Percentiles rank a stretch among this genome's conserved stretches.
Evolutionary conservation across 2,329 filamentous ascomycete species (phyloP).

Genomic region (Macrophomina tecta): DNA sequence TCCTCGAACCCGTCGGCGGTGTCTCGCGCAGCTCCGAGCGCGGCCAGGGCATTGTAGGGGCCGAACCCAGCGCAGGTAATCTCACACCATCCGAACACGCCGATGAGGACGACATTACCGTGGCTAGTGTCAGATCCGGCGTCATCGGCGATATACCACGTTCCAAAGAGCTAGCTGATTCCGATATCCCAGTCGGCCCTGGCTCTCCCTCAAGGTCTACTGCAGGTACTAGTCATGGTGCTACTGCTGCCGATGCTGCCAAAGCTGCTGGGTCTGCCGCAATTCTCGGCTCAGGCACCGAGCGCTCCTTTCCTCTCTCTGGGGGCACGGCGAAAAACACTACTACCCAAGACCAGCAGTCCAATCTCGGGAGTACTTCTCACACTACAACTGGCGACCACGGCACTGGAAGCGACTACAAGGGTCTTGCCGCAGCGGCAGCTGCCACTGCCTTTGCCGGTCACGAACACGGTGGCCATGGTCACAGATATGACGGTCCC

Average conservation of each 20-base stretch:
- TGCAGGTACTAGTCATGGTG: background rate
- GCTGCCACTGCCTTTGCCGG: slow-evolving; percentile 29
- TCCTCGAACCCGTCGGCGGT: slow-evolving; percentile 4
- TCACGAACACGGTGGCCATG: slow-evolving; percentile 28
- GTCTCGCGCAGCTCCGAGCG: slow-evolving; percentile 15
- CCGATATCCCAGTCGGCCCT: slow-evolving; percentile 13
- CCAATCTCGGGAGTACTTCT: background rate
- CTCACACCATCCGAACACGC: slow-evolving; percentile 17
- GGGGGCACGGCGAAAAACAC: slow-evolving; percentile 33
- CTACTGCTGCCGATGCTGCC: background rate
- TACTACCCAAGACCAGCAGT: background rate
- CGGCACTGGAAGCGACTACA: slow-evolving; percentile 32
- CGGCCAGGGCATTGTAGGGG: background rate
- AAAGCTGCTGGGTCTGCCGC: slow-evolving; percentile 18
- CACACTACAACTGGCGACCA: background rate
- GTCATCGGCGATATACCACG: slow-evolving; percentile 41
- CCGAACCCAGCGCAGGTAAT: slow-evolving; percentile 22
- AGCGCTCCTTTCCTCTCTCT: slow-evolving; percentile 45
- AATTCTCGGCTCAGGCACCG: slow-evolving; percentile 34
- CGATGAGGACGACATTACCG: slow-evolving; percentile 33
- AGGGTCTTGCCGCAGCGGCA: slow-evolving; percentile 40
- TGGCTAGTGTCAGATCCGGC: slow-evolving; percentile 48
- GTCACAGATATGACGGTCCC: slow-evolving; percentile 30
- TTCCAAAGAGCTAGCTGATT: slow-evolving; percentile 23
- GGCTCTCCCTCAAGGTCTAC: background rate